These are phyloP conservation scores for Candida vaughaniae DNA, from an alignment of 805 yeast genomes.

Conservation along the genomic window DNA sequence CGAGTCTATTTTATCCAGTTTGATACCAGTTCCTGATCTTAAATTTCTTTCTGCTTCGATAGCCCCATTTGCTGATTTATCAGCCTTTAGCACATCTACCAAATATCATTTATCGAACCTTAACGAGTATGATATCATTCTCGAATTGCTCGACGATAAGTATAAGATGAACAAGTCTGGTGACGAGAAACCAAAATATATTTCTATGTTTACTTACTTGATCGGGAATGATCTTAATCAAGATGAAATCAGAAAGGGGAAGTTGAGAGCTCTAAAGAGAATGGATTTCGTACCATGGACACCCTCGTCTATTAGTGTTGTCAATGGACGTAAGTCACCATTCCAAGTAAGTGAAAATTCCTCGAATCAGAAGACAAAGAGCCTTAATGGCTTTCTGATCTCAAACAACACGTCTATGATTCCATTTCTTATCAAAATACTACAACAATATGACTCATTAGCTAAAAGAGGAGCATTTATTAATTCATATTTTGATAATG, in stretches of 20 bases:
- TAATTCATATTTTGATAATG: conserved; percentile 62
- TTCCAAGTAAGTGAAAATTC: conserved; percentile 37
- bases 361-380: conserved; percentile 24
- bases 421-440: conserved; percentile 60
- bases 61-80: conserved; percentile 47
- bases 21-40: conserved; percentile 81
- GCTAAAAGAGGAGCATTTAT: conserved; percentile 81
- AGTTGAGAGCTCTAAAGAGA: conserved; percentile 60
- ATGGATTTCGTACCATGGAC: conserved; percentile 85
- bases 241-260: conserved; percentile 68
- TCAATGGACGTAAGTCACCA: conserved; percentile 73
- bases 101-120: conserved; percentile 46
- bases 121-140: conserved; percentile 80
- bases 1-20: conserved; percentile 74
- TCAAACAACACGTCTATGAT: conserved; percentile 79
- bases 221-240: conserved; percentile 64
- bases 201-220: conserved; percentile 68
- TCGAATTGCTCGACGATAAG: conserved; percentile 78
- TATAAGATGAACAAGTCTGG: conserved; percentile 63
- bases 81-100: conserved; percentile 31
- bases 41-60: conserved; percentile 45
- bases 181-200: conserved; percentile 44
- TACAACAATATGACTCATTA: conserved; percentile 76
- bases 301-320: conserved; percentile 74
- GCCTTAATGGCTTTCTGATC: conserved; percentile 74